These are phyloP conservation scores for Gnaphalium uliginosum DNA, from an alignment of 129 eudicot genomes.

Conservation along the genomic window DNA sequence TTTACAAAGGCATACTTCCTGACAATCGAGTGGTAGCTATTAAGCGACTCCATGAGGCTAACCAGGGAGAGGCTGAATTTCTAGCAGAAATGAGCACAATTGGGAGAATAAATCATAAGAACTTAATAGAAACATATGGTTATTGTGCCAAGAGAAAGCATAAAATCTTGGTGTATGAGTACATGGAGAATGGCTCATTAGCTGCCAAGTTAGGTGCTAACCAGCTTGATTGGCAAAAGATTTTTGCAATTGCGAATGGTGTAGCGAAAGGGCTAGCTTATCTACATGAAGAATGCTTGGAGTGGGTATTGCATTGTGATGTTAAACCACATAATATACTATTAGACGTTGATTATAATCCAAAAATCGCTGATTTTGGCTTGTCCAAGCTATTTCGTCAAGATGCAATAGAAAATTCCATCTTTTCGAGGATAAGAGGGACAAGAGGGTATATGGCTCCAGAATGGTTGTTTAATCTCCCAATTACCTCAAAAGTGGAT, in stretches of 20 bases:
- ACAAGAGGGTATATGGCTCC: constrained; percentile 10
- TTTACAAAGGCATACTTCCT: constrained; percentile 1
- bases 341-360: not conserved
- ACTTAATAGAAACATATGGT: constrained; percentile 6
- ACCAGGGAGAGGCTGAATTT: constrained; percentile 9
- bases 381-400: not conserved
- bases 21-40: not conserved
- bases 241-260: not conserved
- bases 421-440: not conserved
- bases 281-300: constrained; percentile 9
- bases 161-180: not conserved
- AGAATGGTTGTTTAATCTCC: not conserved
- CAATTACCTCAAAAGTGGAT: constrained; percentile 5
- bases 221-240: not conserved
- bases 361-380: constrained; percentile 1
- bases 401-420: not conserved
- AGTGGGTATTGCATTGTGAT: constrained; percentile 3
- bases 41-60: constrained; percentile 1
- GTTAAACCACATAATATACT: constrained; percentile 4
- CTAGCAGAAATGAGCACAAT: constrained; percentile 5
- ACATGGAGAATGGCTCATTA: constrained; percentile 13
- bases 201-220: not conserved
- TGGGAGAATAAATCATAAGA: constrained; percentile 7
- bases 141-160: not conserved
- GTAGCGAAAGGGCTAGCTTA: not conserved